Base-by-base conservation (phyloP, 352 stramenopile species). In the Phytophthora hybrid region DNA sequence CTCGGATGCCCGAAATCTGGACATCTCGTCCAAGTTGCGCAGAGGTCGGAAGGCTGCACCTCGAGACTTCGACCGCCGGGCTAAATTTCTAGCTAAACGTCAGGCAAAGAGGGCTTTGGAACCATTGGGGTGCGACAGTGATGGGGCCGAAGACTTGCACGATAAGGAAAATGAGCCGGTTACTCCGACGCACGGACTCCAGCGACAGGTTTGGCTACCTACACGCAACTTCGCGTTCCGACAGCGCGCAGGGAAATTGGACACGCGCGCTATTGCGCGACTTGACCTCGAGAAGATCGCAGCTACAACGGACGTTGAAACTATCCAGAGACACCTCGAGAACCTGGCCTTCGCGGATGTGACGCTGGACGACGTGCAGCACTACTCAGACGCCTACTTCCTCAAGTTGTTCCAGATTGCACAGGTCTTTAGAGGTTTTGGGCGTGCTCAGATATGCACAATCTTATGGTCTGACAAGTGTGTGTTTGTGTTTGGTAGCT, bases 331-430 rank as follows among this genome's bases (percentile, higher is more conserved):
- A 5, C 87, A 94, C 64, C 31, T 96, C 41, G 89, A 96, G 63
- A 96, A 96, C 73, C 41, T 96, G 31, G 79, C 86, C 2, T 96
- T 96, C 68, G 83, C 89, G 14, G 89, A 96, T 61, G 85, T 96
- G 23, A 94, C 89, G 7, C 55, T 94, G 31, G 87, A 96, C 14
- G 89, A 96, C 37, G 86, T 96, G 9, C 81, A 96, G 71, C 85
- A 93, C 34, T 96, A 93, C 63, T 96, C 89, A 16, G 89, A 96
- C 59, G 79, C 82, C 14, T 94, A 96, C 64, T 96, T 96, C 59
- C 81, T 96, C 34, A 96, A 96, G 60, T 63, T 96, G 8, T 96
- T 96, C 64, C 89, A 96, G 68, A 91, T 96, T 65, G 82, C 89
- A 4, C 88, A 95, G 83, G 88, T 93, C 32, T 18, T 65, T 29